Conservation (phyloP, 129 eudicot species). For the Flaveria bidentis region DNA sequence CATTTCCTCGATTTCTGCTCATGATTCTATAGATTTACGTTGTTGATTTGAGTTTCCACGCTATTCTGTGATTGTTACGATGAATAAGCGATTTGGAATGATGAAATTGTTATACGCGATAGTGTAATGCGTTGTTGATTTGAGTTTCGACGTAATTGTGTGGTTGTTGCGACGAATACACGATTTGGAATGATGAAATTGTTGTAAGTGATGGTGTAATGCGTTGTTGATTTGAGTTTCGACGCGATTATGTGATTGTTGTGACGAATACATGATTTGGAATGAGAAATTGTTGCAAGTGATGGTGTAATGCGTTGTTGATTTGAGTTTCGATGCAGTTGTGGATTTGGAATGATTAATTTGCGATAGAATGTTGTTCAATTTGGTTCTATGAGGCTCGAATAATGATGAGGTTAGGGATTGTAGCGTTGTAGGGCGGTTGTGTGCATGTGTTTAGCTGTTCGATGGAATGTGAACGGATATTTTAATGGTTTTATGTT, state of each 20-base stretch:
- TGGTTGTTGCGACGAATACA: no score
- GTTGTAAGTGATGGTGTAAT: no score
- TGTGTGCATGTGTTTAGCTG: slow-evolving; percentile 30
- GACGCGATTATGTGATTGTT: no score
- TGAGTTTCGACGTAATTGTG: no score
- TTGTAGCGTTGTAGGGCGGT: neutral
- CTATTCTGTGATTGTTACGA: neutral
- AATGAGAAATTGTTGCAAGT: no score
- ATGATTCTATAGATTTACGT: neutral
- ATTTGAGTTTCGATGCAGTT: no score
- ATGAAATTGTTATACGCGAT: no score
- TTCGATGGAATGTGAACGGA: slow-evolving; percentile 16
- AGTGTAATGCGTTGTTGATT: no score
- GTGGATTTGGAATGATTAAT: neutral
- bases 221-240: no score
- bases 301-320: no score
- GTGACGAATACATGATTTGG: no score
- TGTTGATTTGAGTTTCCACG: neutral
- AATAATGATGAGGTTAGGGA: slow-evolving; percentile 21
- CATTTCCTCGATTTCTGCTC: neutral
- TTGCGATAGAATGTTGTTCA: neutral
- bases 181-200: no score
- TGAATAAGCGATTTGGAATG: neutral
- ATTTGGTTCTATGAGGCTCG: slow-evolving; percentile 13
- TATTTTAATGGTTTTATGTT: neutral